These are phyloP conservation scores for Carex littledalei DNA, from an alignment of 176 grass and related monocot species.

Conservation along the genomic window DNA sequence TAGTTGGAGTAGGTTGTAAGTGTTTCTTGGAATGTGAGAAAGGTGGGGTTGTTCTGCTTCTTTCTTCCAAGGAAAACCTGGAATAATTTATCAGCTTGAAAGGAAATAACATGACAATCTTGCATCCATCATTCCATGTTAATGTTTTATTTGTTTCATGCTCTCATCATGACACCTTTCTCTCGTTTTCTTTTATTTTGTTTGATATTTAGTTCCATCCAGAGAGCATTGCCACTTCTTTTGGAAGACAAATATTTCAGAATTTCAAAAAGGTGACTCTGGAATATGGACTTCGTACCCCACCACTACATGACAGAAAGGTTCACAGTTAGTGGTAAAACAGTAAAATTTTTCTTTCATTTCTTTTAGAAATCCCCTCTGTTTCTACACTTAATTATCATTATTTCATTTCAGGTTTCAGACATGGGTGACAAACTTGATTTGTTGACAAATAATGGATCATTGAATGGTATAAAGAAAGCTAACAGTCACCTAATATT, in stretches of 20 bases:
- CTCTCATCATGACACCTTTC: not conserved
- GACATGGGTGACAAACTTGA: constrained; percentile 26
- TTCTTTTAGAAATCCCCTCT: not conserved
- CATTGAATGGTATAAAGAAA: constrained; percentile 18
- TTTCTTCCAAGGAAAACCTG: not conserved
- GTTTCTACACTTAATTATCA: constrained; percentile 9
- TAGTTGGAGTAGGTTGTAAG: not conserved
- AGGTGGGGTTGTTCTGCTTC: not conserved
- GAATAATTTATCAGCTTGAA: not conserved
- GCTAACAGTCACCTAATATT: constrained; percentile 8
- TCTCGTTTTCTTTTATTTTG: constrained; percentile 18
- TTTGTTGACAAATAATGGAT: constrained; percentile 27
- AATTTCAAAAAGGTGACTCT: constrained; percentile 83
- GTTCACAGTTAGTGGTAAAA: constrained; percentile 95
- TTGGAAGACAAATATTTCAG: constrained; percentile 84
- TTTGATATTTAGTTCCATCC: constrained; percentile 76
- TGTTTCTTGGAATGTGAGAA: not conserved
- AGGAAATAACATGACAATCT: not conserved
- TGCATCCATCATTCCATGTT: not conserved
- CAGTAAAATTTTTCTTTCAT: not conserved
- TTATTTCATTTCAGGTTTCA: constrained; percentile 53
- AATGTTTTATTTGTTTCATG: not conserved
- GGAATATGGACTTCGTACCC: constrained; percentile 42
- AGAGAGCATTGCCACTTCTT: constrained; percentile 82
- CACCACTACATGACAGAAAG: constrained; percentile 64